phyloP scores from a whole-genome alignment of 306 rosid species.

The Quercus alba region DNA sequence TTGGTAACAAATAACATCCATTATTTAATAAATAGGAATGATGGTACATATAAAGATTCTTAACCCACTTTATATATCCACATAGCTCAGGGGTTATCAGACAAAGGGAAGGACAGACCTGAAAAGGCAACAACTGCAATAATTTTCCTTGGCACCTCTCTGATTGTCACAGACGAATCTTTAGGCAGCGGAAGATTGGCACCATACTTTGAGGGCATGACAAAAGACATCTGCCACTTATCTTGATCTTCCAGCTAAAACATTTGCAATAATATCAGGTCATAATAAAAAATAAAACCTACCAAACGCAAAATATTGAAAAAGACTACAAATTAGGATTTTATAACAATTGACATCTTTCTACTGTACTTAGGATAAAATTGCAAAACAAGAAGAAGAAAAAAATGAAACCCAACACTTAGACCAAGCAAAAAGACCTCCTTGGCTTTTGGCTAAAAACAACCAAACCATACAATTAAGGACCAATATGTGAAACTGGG shows the following conservation, averaged over 20 bases:
- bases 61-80: not conserved
- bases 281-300: constrained; percentile 4
- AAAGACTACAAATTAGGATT: not conserved
- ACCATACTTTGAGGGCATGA: constrained; percentile 87
- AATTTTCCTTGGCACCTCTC: constrained; percentile 67
- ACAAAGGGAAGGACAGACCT: constrained; percentile 24
- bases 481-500: too few species aligned
- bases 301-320: not conserved
- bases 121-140: constrained; percentile 85
- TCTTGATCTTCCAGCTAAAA: constrained; percentile 64
- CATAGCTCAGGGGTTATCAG: not conserved
- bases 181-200: constrained; percentile 72
- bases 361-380: too few species aligned
- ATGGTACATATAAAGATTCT: not conserved
- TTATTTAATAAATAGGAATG: not conserved
- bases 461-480: too few species aligned
- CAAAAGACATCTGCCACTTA: constrained; percentile 88
- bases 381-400: too few species aligned
- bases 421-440: not conserved
- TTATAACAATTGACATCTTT: constrained; percentile 4
- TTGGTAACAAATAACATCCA: not conserved
- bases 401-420: not conserved
- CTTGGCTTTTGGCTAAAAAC: not conserved
- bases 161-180: constrained; percentile 74
- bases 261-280: constrained; percentile 19